Base-by-base conservation (phyloP, 805 yeast species). In the Ogataea methanolica region DNA sequence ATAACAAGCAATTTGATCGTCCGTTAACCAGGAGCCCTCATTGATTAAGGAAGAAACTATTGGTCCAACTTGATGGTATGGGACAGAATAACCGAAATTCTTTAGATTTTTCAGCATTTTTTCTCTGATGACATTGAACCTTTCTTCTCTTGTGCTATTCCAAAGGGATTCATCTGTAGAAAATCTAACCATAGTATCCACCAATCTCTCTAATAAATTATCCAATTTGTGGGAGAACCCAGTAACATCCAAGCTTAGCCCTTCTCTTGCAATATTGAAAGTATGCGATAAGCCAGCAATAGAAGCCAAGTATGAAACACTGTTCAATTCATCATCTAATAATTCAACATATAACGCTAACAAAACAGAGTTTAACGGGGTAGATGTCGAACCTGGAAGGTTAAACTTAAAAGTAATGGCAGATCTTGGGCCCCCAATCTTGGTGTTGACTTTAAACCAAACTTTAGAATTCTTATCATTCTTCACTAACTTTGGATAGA, bases 371-470 rank as follows among this genome's bases (percentile, higher is more conserved):
- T 79, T 74, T 29, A 74, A 65, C 2, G 88, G 80, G n/a, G 84
- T 78, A 1, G 77, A 67, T 42, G 76, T 76, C 0, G 85, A 72
- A 12, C 76, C 71, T 1, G 96, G 95, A 38, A 81, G 68, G 51
- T 82, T 83, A 53, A 92, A 73, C 37, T 78, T 72, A 45, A 88
- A 62, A 36, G 79, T 78, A 31, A 90, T 78, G 42, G 79, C 73
- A 0, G 94, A 94, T 68, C 91, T 87, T 43, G 98, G 99, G 16
- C 88, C 86, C 72, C 85, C 80, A 61, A 92, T 87, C 43, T 83
- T 80, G 55, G 92, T 96, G 68, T 92, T 96, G 57, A 85, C 85
- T 63, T 92, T 92, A 65, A 73, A 88, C 98, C 98, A 92, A 35
- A 88, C 69, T 56, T 82, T 83, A 36, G 74, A 66, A 42, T 72